Percentiles rank a stretch among this genome's conserved stretches.
These are phyloP conservation scores for Fusarium chaquense DNA, from an alignment of 2,329 filamentous ascomycete genomes.

Conservation along the genomic window DNA sequence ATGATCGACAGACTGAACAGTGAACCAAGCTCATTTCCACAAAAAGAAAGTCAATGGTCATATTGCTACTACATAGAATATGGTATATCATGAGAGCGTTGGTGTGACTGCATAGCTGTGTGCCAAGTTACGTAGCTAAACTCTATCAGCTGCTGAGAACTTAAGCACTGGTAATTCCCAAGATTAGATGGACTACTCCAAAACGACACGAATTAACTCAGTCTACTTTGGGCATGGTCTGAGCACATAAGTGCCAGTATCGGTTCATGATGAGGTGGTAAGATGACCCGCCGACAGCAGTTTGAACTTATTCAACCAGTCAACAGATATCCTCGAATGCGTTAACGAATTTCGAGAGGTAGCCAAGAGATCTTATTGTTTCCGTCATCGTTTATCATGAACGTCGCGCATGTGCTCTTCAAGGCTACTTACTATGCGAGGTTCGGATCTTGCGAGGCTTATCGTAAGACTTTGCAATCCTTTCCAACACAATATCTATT, in stretches of 20 bases:
- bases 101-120: neutral
- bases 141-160: constrained; percentile 6
- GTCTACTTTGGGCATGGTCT: constrained; percentile 5
- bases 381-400: neutral
- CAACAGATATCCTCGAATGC: neutral
- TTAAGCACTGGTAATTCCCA: constrained; percentile 6
- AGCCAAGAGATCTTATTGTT: neutral
- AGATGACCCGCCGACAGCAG: neutral
- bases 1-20: constrained; percentile 21
- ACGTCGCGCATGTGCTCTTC: neutral
- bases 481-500: neutral
- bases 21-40: neutral
- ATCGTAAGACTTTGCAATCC: neutral
- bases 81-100: constrained; percentile 6
- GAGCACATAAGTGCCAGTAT: constrained; percentile 19
- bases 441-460: neutral
- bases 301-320: constrained; percentile 25
- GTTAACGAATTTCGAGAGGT: neutral
- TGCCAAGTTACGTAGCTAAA: constrained; percentile 6
- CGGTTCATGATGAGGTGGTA: constrained; percentile 7
- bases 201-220: constrained; percentile 1
- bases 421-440: neutral
- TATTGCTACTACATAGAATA: neutral
- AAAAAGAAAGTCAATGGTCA: neutral
- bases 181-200: constrained; percentile 3